phyloP scores from a whole-genome alignment of 1,139 yeast genomes.

The Debaryomyces nepalensis region DNA sequence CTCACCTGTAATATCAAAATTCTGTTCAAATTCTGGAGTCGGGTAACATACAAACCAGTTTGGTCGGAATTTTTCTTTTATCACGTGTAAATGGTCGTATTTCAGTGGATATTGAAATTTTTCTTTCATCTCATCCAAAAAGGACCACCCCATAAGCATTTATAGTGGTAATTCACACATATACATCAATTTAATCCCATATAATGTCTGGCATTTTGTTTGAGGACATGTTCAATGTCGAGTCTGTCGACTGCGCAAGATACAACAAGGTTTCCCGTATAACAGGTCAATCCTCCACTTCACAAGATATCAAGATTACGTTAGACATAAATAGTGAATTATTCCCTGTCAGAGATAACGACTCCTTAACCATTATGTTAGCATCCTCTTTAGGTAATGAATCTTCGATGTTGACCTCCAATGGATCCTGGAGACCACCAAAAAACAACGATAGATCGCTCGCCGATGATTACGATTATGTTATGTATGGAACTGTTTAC shows the following conservation, averaged over 20 bases:
- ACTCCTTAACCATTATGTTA: slow-evolving; percentile 84
- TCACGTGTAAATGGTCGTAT: slow-evolving; percentile 4
- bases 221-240: slow-evolving; percentile 90
- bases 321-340: slow-evolving; percentile 92
- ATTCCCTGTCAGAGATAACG: slow-evolving; percentile 81
- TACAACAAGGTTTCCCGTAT: slow-evolving; percentile 93
- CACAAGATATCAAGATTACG: slow-evolving; percentile 81
- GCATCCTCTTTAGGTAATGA: slow-evolving; percentile 78
- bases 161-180: slow-evolving; percentile 1
- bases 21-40: not conserved
- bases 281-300: slow-evolving; percentile 84
- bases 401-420: slow-evolving; percentile 56
- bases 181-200: slow-evolving; percentile 1
- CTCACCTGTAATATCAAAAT: not conserved
- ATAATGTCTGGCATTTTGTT: slow-evolving; percentile 82
- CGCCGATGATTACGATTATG: slow-evolving; percentile 97
- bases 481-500: slow-evolving; percentile 97
- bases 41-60: not conserved
- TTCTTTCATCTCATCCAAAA: slow-evolving; percentile 9
- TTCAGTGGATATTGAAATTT: slow-evolving; percentile 2
- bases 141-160: slow-evolving; percentile 2
- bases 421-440: slow-evolving; percentile 92
- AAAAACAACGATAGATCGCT: slow-evolving; percentile 79
- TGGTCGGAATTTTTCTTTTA: not conserved
- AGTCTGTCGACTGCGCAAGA: slow-evolving; percentile 84